These are phyloP conservation scores for Betula pendula DNA, from an alignment of 306 rosid genomes.

Conservation along the genomic window DNA sequence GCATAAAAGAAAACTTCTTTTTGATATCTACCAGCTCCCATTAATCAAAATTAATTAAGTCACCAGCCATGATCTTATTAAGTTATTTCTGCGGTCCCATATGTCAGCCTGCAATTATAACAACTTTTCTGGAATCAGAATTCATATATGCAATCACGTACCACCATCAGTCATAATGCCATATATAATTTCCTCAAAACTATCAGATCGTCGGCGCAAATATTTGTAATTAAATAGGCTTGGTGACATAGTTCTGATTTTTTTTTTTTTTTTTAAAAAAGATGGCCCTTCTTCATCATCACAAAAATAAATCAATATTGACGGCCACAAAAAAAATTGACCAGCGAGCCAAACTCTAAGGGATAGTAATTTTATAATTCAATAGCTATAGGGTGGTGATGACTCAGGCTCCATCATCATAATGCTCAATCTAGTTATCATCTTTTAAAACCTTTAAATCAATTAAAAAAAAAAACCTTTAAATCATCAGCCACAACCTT, in stretches of 20 bases:
- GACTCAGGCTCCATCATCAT: slow-evolving; percentile 43
- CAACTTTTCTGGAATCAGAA: background rate
- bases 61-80: background rate
- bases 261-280: background rate
- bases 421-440: slow-evolving; percentile 1
- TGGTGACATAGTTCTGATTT: background rate
- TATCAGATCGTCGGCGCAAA: background rate
- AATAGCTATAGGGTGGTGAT: no score
- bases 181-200: background rate
- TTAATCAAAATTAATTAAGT: background rate
- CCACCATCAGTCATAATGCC: background rate
- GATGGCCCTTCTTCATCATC: background rate
- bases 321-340: background rate
- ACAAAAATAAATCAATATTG: background rate
- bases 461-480: no score
- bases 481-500: background rate
- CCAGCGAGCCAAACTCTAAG: background rate
- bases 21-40: background rate
- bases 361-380: background rate
- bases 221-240: background rate
- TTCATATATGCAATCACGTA: slow-evolving; percentile 1
- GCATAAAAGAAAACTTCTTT: background rate
- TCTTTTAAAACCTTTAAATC: background rate
- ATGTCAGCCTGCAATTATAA: background rate
- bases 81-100: background rate